Conservation (phyloP, 2,329 filamentous ascomycete genomes). For the Colletotrichum shisoi region DNA sequence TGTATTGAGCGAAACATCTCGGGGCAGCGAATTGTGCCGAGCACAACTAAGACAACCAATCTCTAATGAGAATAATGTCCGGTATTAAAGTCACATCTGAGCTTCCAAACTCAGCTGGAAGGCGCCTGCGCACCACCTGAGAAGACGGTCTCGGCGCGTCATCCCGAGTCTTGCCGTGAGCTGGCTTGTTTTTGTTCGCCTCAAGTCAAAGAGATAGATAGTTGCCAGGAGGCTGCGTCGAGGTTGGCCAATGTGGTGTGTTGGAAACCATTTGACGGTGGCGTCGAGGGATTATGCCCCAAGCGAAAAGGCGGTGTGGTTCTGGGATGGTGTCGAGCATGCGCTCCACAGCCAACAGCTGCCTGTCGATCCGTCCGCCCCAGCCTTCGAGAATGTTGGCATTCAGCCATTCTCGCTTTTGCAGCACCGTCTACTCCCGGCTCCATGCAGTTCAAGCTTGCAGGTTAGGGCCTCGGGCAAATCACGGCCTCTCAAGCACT, state of each 20-base stretch:
- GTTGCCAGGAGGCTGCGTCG: not conserved
- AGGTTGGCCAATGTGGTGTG: slow-evolving; percentile 4
- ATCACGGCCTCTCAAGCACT: slow-evolving; percentile 2
- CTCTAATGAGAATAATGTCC: not conserved
- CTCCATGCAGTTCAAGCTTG: slow-evolving; percentile 15
- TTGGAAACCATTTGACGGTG: slow-evolving; percentile 19
- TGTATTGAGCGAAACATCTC: slow-evolving; percentile 1
- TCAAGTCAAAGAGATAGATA: not conserved
- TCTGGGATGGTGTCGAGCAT: slow-evolving; percentile 33
- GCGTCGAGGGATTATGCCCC: slow-evolving; percentile 34
- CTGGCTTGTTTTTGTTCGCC: slow-evolving; percentile 11
- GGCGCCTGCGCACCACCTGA: not conserved
- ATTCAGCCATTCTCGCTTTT: slow-evolving; percentile 3
- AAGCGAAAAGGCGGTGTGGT: slow-evolving; percentile 42
- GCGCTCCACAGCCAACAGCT: slow-evolving; percentile 30
- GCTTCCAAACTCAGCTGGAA: not conserved
- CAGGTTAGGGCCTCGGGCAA: slow-evolving; percentile 12
- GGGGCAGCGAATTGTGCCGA: slow-evolving; percentile 1
- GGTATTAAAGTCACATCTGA: not conserved
- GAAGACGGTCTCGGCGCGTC: not conserved
- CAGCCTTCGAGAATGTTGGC: slow-evolving; percentile 6
- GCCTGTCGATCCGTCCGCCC: slow-evolving; percentile 24
- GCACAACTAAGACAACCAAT: not conserved
- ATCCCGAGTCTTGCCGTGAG: slow-evolving; percentile 5
- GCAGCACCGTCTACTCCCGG: slow-evolving; percentile 1